Conservation (phyloP, 2,329 filamentous ascomycete genomes). For the Botrytis porri region DNA sequence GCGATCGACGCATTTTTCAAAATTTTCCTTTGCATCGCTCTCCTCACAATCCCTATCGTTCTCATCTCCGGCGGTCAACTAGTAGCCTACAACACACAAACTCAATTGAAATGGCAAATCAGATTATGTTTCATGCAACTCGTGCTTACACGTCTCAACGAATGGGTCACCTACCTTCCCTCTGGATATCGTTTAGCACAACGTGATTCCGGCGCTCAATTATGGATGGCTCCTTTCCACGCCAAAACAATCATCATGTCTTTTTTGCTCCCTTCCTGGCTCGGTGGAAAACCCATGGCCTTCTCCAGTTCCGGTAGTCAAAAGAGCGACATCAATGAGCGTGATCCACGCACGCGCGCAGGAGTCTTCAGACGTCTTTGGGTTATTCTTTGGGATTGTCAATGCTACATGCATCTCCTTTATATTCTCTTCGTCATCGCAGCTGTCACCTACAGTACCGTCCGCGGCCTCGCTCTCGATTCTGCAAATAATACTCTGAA, state of each 20-base stretch:
- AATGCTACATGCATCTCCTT: conserved; percentile 51
- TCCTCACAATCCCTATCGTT: conserved; percentile 59
- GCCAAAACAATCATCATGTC: conserved; percentile 55
- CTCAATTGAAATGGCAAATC: conserved; percentile 58
- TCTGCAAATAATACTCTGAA: conserved; percentile 43
- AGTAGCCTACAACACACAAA: conserved; percentile 52
- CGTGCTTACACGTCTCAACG: conserved; percentile 52
- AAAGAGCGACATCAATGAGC: conserved; percentile 55
- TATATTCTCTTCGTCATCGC: conserved; percentile 45
- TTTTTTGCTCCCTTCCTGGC: conserved; percentile 57
- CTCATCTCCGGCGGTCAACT: conserved; percentile 55
- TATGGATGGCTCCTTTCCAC: conserved; percentile 64
- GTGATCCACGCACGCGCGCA: conserved; percentile 50
- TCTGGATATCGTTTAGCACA: conserved; percentile 59
- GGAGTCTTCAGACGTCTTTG: conserved; percentile 53
- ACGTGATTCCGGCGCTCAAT: conserved; percentile 52
- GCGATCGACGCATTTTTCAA: conserved; percentile 55
- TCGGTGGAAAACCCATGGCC: conserved; percentile 55
- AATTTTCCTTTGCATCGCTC: conserved; percentile 51
- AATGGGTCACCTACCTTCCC: conserved; percentile 57
- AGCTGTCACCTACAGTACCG: conserved; percentile 41
- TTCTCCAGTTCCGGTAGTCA: conserved; percentile 61
- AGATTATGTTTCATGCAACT: conserved; percentile 52
- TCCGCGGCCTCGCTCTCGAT: conserved; percentile 43
- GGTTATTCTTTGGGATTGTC: conserved; percentile 54